A percentile compares a stretch with the other conserved stretches of the same genome.
phyloP scores from a whole-genome alignment of 805 yeast species.

The Sporopachydermia lactativora region DNA sequence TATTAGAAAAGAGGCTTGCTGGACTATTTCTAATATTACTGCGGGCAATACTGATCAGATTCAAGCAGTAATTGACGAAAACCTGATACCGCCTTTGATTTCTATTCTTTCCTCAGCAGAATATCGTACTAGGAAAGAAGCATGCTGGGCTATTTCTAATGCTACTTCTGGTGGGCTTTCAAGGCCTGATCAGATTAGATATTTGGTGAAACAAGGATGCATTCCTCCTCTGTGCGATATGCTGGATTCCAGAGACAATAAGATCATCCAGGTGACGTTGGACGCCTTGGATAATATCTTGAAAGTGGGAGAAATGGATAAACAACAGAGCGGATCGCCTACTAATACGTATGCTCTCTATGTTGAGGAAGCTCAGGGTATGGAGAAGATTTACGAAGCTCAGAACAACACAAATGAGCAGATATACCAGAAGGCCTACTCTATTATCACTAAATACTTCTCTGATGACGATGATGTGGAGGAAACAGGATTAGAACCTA shows the following conservation, averaged over 20 bases:
- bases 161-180: constrained; percentile 92
- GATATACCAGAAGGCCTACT: constrained; percentile 82
- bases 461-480: constrained; percentile 66
- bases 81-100: constrained; percentile 82
- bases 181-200: constrained; percentile 87
- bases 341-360: constrained; percentile 79
- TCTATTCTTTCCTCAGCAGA: constrained; percentile 70
- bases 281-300: constrained; percentile 91
- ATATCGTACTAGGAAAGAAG: constrained; percentile 94
- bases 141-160: constrained; percentile 98
- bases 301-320: constrained; percentile 88
- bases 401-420: constrained; percentile 87
- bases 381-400: constrained; percentile 88
- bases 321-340: constrained; percentile 53
- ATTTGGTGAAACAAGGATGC: constrained; percentile 88
- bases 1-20: constrained; percentile 93
- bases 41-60: constrained; percentile 95
- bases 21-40: constrained; percentile 97
- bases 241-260: constrained; percentile 74
- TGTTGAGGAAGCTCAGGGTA: constrained; percentile 97
- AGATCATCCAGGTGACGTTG: constrained; percentile 85
- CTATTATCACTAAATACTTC: constrained; percentile 84
- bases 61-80: constrained; percentile 92
- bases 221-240: constrained; percentile 95
- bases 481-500: constrained; percentile 49